Percentiles rank a stretch among this genome's conserved stretches.
Evolutionary conservation across 306 rosid genomes (phyloP).

Genomic region (Medicago arabica): DNA sequence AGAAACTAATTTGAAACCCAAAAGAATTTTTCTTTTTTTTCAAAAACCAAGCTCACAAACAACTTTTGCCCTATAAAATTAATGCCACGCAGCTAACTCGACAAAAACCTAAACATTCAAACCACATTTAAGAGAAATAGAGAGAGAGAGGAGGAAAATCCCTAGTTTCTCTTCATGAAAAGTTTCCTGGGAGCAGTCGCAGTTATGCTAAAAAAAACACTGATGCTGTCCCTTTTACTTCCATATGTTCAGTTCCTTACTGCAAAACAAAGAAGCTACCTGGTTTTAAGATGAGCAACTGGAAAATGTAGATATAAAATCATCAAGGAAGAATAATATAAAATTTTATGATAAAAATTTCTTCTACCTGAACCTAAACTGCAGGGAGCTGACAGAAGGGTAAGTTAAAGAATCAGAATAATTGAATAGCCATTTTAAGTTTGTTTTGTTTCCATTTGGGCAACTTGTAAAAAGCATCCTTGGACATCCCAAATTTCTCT

Average conservation of each 20-base stretch:
- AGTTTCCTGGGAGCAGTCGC: constrained; percentile 79
- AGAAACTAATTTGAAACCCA: constrained; percentile 28
- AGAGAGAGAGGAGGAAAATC: constrained; percentile 34
- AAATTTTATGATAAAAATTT: constrained; percentile 49
- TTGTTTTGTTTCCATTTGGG: constrained; percentile 99
- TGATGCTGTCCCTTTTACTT: constrained; percentile 80
- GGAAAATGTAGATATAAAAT: constrained; percentile 15
- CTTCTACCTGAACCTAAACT: constrained; percentile 61
- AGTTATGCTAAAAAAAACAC: constrained; percentile 64
- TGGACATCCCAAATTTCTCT: constrained; percentile 80
- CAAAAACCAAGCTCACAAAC: constrained; percentile 56
- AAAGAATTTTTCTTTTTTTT: not conserved
- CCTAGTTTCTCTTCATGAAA: constrained; percentile 51
- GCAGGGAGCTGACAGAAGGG: constrained; percentile 52
- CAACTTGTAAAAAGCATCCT: constrained; percentile 74
- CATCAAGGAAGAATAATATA: constrained; percentile 38
- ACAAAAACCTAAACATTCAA: constrained; percentile 55
- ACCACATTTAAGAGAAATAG: constrained; percentile 46
- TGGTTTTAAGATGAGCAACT: constrained; percentile 24
- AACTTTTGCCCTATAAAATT: constrained; percentile 56
- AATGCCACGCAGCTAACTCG: constrained; percentile 58
- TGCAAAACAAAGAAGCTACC: constrained; percentile 55
- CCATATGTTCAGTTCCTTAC: constrained; percentile 52
- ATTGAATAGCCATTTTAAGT: constrained; percentile 84
- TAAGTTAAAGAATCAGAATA: constrained; percentile 63